Evolutionary conservation across 176 grass and related monocot species (phyloP).

Genomic region (Oryza punctata): DNA sequence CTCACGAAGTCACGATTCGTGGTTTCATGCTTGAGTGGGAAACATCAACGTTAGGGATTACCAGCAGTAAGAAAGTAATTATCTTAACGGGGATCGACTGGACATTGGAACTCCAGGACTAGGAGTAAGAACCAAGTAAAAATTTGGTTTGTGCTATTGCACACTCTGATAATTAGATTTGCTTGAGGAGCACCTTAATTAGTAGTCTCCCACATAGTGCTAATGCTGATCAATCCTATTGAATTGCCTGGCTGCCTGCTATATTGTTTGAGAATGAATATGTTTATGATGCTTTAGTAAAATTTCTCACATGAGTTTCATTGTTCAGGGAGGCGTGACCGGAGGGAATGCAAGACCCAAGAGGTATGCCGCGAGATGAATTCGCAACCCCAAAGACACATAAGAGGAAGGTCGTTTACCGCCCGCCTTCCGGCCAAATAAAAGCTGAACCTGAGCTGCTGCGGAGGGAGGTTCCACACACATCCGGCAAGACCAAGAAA

Average conservation of each 20-base stretch:
- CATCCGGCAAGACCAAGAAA: constrained; percentile 47
- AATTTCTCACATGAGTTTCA: constrained; percentile 13
- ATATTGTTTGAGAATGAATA: background rate
- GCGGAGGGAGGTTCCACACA: constrained; percentile 36
- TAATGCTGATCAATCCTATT: background rate
- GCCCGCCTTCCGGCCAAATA: constrained; percentile 34
- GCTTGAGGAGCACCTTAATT: background rate
- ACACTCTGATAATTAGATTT: background rate
- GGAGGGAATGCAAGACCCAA: constrained; percentile 60
- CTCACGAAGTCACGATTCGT: background rate
- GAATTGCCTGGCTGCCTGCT: background rate
- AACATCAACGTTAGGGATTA: too few relatives aligned
- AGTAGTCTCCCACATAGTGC: background rate
- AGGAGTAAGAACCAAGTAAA: background rate
- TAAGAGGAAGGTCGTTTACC: constrained; percentile 55
- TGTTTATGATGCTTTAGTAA: background rate
- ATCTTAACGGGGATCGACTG: too few relatives aligned
- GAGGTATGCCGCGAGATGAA: constrained; percentile 33
- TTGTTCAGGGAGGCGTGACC: constrained; percentile 26
- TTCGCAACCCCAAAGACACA: constrained; percentile 46
- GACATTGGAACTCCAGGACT: too few relatives aligned
- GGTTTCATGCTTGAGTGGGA: too few relatives aligned
- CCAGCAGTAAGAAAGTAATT: too few relatives aligned
- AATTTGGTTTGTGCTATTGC: background rate
- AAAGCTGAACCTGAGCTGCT: constrained; percentile 45